Conservation (phyloP, 768 basidiomycete genomes). For the Boletus subparvulus region DNA sequence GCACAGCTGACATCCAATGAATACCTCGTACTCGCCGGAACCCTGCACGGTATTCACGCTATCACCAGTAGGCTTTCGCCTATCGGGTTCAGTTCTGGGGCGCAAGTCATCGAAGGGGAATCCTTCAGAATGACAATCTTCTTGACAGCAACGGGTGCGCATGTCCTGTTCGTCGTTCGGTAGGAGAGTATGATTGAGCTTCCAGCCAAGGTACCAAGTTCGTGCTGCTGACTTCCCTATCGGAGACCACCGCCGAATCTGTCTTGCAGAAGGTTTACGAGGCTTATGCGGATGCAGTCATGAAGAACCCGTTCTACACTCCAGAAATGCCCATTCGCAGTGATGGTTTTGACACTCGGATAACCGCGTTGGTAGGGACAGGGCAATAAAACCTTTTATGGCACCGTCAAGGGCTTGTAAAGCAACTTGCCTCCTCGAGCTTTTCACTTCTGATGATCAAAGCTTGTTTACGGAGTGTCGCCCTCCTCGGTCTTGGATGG, state of each 20-base stretch:
- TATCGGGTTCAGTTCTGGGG: conserved; percentile 76
- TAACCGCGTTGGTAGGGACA: conserved; percentile 57
- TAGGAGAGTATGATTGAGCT: background rate
- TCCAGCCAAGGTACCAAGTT: conserved; percentile 82
- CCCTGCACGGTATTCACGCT: conserved; percentile 97
- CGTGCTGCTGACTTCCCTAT: conserved; percentile 82
- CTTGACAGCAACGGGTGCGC: conserved; percentile 82
- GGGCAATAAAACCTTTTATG: conserved; percentile 23
- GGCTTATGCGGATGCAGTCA: conserved; percentile 89
- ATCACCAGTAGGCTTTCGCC: conserved; percentile 93
- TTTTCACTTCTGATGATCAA: background rate
- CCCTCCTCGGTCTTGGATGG: background rate
- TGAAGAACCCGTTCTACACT: conserved; percentile 99
- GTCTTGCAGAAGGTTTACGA: conserved; percentile 88
- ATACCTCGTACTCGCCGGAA: conserved; percentile 93
- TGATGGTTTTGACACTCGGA: conserved; percentile 80
- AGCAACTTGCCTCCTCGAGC: background rate
- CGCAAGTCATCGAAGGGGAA: conserved; percentile 94
- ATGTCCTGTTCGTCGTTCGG: background rate
- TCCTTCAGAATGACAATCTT: conserved; percentile 92
- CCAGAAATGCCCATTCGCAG: conserved; percentile 99
- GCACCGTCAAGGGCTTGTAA: background rate
- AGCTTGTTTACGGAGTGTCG: background rate
- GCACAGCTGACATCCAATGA: conserved; percentile 90
- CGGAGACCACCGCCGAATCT: conserved; percentile 66